phyloP scores from a whole-genome alignment of 805 yeast genomes.

The Candida parachauliodes region DNA sequence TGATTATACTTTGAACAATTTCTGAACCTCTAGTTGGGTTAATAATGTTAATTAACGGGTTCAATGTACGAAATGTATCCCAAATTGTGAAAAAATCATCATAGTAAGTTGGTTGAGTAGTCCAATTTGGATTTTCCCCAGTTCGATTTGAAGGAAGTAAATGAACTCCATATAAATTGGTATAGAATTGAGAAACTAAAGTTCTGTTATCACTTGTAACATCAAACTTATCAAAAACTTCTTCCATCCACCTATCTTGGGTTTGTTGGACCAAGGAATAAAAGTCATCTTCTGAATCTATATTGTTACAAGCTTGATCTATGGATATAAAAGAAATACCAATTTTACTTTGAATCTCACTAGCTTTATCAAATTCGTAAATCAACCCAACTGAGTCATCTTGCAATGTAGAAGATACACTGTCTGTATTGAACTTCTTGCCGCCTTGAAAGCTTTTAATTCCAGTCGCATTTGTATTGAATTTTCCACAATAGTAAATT shows the following conservation, averaged over 20 bases:
- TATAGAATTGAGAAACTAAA: slow-evolving; percentile 15
- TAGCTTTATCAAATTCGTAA: slow-evolving; percentile 16
- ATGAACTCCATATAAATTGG: slow-evolving; percentile 26
- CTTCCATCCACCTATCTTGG: slow-evolving; percentile 17
- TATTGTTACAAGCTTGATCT: slow-evolving; percentile 23
- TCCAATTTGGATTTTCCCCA: slow-evolving; percentile 29
- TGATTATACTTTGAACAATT: slow-evolving; percentile 23
- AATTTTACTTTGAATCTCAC: slow-evolving; percentile 15
- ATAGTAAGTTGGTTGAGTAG: slow-evolving; percentile 17
- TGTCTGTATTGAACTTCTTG: neutral
- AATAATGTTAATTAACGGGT: slow-evolving; percentile 28
- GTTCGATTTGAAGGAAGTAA: slow-evolving; percentile 29
- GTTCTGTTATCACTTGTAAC: slow-evolving; percentile 12
- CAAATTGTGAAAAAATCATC: slow-evolving; percentile 37
- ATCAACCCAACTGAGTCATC: slow-evolving; percentile 21
- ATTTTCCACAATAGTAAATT: slow-evolving; percentile 27
- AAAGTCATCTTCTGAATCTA: slow-evolving; percentile 18
- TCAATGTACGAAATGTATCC: slow-evolving; percentile 35
- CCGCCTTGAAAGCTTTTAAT: slow-evolving; percentile 13
- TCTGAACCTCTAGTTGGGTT: slow-evolving; percentile 24
- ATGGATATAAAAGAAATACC: slow-evolving; percentile 28
- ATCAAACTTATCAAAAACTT: slow-evolving; percentile 23
- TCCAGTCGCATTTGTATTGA: slow-evolving; percentile 15
- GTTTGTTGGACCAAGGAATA: slow-evolving; percentile 15
- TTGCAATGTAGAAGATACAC: slow-evolving; percentile 8